Evolutionary conservation across 805 yeast genomes (phyloP).

Genomic region (Candida nanaspora): DNA sequence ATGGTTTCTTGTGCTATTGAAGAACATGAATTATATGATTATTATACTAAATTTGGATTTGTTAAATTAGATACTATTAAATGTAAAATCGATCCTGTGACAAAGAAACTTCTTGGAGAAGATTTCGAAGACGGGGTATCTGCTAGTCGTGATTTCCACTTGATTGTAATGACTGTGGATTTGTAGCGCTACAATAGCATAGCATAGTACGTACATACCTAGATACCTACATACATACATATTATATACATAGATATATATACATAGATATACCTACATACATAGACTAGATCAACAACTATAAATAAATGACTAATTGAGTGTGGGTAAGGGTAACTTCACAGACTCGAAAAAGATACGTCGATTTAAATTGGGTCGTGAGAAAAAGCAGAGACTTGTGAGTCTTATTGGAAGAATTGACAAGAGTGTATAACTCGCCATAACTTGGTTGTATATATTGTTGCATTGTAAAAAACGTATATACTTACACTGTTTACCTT

Average conservation of each 20-base stretch:
- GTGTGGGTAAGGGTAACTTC: too few species aligned
- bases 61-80: constrained; percentile 15
- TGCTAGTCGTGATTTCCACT: constrained; percentile 32
- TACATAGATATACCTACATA: too few species aligned
- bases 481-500: background rate
- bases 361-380: too few species aligned
- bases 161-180: constrained; percentile 30
- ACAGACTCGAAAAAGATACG: too few species aligned
- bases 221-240: too few species aligned
- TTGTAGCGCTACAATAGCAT: background rate
- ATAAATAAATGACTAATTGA: too few species aligned
- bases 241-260: too few species aligned
- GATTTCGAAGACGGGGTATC: constrained; percentile 30
- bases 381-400: too few species aligned
- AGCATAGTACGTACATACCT: background rate
- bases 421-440: too few species aligned
- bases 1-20: constrained; percentile 36
- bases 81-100: constrained; percentile 17
- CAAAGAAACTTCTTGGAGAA: constrained; percentile 11
- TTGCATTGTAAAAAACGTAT: background rate
- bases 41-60: constrained; percentile 39
- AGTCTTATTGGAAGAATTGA: too few species aligned
- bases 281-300: too few species aligned
- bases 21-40: constrained; percentile 41
- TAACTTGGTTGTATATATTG: too few species aligned